Evolutionary conservation across 2,329 filamentous ascomycete species (phyloP).

Genomic region (Raffaelea ambrosiae): DNA sequence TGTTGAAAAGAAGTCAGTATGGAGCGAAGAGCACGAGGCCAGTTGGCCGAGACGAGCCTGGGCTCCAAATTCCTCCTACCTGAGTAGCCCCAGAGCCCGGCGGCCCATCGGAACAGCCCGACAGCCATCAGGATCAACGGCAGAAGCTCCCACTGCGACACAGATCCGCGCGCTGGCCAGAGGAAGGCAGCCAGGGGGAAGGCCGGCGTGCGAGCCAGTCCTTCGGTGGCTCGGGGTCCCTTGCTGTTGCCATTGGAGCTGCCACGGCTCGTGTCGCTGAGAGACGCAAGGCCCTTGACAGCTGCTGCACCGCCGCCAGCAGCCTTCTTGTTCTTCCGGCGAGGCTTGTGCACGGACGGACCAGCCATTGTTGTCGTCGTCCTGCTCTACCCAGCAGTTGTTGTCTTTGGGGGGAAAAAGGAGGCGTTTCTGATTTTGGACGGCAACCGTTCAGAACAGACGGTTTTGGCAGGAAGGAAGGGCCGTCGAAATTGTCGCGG

Average conservation of each 20-base stretch:
- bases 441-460: no score
- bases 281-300: slow-evolving; percentile 8
- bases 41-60: no score
- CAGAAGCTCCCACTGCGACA: slow-evolving; percentile 86
- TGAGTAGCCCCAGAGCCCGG: slow-evolving; percentile 90
- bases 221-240: slow-evolving; percentile 22
- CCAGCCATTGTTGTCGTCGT: neutral
- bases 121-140: slow-evolving; percentile 81
- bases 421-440: no score
- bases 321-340: slow-evolving; percentile 32
- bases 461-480: no score
- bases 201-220: slow-evolving; percentile 52
- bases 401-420: no score
- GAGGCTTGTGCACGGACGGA: slow-evolving; percentile 1
- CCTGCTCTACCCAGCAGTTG: no score
- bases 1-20: neutral
- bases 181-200: slow-evolving; percentile 93
- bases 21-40: neutral
- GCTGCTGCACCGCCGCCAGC: slow-evolving; percentile 16
- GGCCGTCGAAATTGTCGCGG: no score
- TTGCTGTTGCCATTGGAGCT: neutral
- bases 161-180: slow-evolving; percentile 77
- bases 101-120: slow-evolving; percentile 90
- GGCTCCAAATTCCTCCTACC: slow-evolving; percentile 53
- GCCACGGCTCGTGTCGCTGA: slow-evolving; percentile 14